A percentile compares a stretch with the other conserved stretches of the same genome.
Evolutionary conservation across 202 grass and related monocot species (phyloP).

Genomic region (Zizania palustris): DNA sequence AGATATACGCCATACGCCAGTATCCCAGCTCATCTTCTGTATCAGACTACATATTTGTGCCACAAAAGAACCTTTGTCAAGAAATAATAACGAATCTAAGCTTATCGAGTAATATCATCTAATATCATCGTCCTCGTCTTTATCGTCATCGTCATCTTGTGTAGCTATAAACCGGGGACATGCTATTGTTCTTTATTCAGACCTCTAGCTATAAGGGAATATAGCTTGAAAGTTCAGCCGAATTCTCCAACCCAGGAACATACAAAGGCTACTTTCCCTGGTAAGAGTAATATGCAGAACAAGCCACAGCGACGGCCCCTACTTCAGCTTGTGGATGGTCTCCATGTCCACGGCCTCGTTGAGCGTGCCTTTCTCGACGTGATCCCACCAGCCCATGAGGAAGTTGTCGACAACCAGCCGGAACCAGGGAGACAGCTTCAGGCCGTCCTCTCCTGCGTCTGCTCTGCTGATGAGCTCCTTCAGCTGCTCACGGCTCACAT

Average conservation of each 20-base stretch:
- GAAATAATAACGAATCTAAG: background rate
- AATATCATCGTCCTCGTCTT: background rate
- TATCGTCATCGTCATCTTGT: background rate
- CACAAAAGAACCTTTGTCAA: background rate
- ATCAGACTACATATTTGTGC: background rate
- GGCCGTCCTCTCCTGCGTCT: conserved; percentile 65
- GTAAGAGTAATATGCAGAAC: background rate
- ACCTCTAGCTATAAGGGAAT: background rate
- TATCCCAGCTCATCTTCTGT: background rate
- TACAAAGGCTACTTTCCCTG: background rate
- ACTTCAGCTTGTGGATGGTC: conserved; percentile 88
- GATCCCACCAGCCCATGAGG: conserved; percentile 88
- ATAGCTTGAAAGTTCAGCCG: background rate
- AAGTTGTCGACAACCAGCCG: conserved; percentile 87
- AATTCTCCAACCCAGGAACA: background rate
- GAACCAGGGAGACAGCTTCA: conserved; percentile 94
- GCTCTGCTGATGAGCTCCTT: conserved; percentile 75
- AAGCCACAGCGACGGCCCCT: background rate
- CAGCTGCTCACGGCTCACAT: conserved; percentile 69
- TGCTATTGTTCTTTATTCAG: conserved; percentile 1
- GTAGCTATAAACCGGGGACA: background rate
- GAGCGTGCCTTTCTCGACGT: conserved; percentile 73
- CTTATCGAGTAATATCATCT: background rate
- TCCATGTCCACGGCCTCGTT: conserved; percentile 70
- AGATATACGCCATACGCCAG: too few species aligned